phyloP scores from a whole-genome alignment of 495 filamentous ascomycete species.

The Hamigera avellanea region DNA sequence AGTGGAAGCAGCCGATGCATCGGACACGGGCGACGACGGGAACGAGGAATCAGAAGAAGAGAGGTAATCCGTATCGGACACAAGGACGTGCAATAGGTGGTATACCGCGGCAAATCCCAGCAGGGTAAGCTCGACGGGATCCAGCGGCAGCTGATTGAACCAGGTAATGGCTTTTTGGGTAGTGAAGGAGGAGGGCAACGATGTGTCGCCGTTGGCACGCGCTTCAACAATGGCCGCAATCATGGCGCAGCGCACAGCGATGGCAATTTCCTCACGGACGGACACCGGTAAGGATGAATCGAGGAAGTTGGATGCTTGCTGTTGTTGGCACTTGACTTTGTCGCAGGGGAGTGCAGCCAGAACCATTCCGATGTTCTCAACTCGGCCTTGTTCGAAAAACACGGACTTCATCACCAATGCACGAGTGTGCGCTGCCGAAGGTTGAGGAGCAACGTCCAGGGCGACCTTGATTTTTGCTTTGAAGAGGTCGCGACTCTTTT shows the following conservation, averaged over 20 bases:
- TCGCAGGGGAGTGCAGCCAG: constrained; percentile 37
- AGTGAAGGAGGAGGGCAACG: constrained; percentile 25
- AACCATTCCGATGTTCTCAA: constrained; percentile 36
- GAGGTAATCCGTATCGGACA: constrained; percentile 40
- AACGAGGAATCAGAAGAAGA: constrained; percentile 26
- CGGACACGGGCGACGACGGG: constrained; percentile 13
- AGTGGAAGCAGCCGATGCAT: constrained; percentile 1
- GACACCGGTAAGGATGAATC: constrained; percentile 37
- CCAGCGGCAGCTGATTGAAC: constrained; percentile 34
- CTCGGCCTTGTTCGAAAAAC: constrained; percentile 32
- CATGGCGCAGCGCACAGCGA: constrained; percentile 73
- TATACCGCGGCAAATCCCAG: constrained; percentile 71
- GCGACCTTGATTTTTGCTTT: constrained; percentile 55
- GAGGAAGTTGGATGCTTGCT: constrained; percentile 27
- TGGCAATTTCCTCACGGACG: constrained; percentile 51
- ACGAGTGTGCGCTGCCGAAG: constrained; percentile 62
- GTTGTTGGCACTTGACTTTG: constrained; percentile 19
- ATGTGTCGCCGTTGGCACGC: constrained; percentile 21
- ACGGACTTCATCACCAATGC: constrained; percentile 59
- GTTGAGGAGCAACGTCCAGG: constrained; percentile 62
- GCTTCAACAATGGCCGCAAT: constrained; percentile 54
- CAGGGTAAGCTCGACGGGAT: constrained; percentile 46
- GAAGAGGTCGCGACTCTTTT: constrained; percentile 31
- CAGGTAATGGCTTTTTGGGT: constrained; percentile 30
- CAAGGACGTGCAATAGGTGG: constrained; percentile 50